A percentile compares a stretch with the other conserved stretches of the same genome.
Conservation (phyloP, 2,329 filamentous ascomycete genomes). For the Sclerotinia subarctica region DNA sequence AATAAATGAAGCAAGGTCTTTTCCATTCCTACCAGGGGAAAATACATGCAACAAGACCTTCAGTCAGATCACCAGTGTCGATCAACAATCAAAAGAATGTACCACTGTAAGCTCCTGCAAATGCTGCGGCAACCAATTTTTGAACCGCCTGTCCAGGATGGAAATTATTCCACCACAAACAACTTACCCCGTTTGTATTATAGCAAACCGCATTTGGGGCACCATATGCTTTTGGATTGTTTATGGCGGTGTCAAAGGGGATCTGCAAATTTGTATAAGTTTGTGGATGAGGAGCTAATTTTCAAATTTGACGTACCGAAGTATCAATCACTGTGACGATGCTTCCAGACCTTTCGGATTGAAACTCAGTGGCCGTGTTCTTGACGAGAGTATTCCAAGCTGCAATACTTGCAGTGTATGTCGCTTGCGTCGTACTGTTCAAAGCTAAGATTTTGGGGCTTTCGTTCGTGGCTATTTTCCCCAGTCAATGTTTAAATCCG, state of each 20-base stretch:
- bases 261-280: neutral
- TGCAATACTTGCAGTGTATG: conserved; percentile 5
- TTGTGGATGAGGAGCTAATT: no score
- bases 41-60: neutral
- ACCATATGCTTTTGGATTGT: conserved; percentile 21
- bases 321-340: conserved; percentile 19
- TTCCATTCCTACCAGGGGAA: neutral
- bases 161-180: conserved; percentile 25
- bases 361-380: neutral
- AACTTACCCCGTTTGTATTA: conserved; percentile 21
- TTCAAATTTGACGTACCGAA: neutral
- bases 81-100: conserved; percentile 9
- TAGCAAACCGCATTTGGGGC: conserved; percentile 19
- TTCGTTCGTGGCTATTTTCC: neutral
- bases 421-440: neutral
- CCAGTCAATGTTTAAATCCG: neutral
- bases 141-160: conserved; percentile 24
- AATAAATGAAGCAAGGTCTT: neutral
- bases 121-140: conserved; percentile 19
- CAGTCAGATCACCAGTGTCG: neutral
- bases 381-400: conserved; percentile 4
- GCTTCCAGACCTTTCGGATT: conserved; percentile 7
- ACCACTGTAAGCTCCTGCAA: neutral
- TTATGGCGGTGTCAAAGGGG: conserved; percentile 14
- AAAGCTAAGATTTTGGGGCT: neutral